Evolutionary conservation across 2,329 filamentous ascomycete genomes (phyloP), one percentile per base, ranked within the genome.

Genomic region (Microdochium nivale): DNA sequence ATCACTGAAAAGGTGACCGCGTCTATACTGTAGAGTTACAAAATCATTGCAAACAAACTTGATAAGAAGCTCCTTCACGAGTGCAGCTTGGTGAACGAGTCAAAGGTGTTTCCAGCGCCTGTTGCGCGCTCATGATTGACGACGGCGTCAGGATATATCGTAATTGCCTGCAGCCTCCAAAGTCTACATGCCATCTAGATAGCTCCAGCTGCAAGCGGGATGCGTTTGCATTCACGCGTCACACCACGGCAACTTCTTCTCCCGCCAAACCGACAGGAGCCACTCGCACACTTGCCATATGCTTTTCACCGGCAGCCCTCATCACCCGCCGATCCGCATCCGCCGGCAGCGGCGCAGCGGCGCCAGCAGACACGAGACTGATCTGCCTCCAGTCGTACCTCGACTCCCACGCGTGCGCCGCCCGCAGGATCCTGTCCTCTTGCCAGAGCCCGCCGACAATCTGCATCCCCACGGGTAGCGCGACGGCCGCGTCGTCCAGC

Each of bases 401-500:
- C 37, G 58, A 61, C 60, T 78, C 75, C 71, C 74, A 78, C 11
- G 72, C 73, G 60, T 70, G 68, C 2, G 68, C 76, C 13, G 70
- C 68, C 23, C 63, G 60, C 2, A 75, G 62, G 5, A 79, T 64
- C 49, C 63, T 70, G 52, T 70, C 67, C 54, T 81, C 77, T n/a
- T 70, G 67, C 71, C 75, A 79, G 55, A 72, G 65, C 3, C 67
- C 74, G 0, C 77, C 78, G 13, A 81, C 73, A 48, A 82, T 70
- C 57, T 82, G 77, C 68, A 81, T 69, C 0, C 78, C 75, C 0
- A 80, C 75, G 0, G 77, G 78, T 21, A 81, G 58, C 51, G 61
- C 54, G 1, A 73, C 67, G 0, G 58, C 56, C 8, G 59, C 50
- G 11, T 72, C 69, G 49, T 76, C 69, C 14, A 59, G 54, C 1